Conservation (phyloP, 108 stramenopile genomes). For the Bacterosira constricta region DNA sequence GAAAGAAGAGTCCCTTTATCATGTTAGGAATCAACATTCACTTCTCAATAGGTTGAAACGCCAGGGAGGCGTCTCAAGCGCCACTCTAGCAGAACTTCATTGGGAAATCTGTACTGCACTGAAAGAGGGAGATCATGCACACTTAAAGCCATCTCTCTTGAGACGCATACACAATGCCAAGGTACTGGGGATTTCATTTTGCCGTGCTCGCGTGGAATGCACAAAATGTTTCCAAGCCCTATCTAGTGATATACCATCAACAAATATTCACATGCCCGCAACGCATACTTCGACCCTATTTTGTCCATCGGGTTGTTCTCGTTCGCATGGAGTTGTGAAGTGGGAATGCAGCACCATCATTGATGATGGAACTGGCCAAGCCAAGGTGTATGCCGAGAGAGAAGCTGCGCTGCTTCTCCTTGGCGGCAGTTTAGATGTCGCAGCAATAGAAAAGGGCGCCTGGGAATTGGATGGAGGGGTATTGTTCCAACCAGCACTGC, state of each 20-base stretch:
- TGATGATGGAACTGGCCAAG: conserved; percentile 88
- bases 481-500: conserved; percentile 59
- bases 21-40: conserved; percentile 5
- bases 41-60: conserved; percentile 23
- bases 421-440: conserved; percentile 41
- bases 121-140: conserved; percentile 13
- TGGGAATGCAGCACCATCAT: conserved; percentile 88
- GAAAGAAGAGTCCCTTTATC: neutral
- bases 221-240: conserved; percentile 61
- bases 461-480: conserved; percentile 61
- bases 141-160: conserved; percentile 70
- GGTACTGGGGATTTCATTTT: conserved; percentile 67
- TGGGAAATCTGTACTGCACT: conserved; percentile 54
- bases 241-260: conserved; percentile 6
- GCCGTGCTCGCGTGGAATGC: conserved; percentile 71
- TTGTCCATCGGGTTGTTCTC: conserved; percentile 50
- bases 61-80: conserved; percentile 28
- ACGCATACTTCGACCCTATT: neutral
- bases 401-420: conserved; percentile 72
- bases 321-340: conserved; percentile 49
- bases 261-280: neutral
- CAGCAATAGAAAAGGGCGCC: conserved; percentile 65
- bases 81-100: conserved; percentile 56
- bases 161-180: conserved; percentile 49
- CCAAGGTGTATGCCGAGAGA: conserved; percentile 82